These are phyloP conservation scores for Trichoderma orchidacearum DNA, from an alignment of 495 filamentous ascomycete genomes.

Conservation along the genomic window DNA sequence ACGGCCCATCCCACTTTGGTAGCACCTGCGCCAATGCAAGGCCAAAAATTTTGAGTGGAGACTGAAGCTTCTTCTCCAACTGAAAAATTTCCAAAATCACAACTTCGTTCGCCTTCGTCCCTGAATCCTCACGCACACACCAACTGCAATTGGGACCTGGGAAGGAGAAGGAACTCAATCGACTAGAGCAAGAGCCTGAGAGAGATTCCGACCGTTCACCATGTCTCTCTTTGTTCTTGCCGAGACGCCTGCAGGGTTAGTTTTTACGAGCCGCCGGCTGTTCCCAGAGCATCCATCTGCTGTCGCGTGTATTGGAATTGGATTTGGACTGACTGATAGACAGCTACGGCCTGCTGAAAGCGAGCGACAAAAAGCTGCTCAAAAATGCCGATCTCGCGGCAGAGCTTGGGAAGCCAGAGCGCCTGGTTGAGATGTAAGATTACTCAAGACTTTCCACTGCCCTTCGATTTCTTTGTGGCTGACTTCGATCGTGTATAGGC, in stretches of 20 bases:
- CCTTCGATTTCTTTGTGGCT: constrained; percentile 4
- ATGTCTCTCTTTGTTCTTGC: constrained; percentile 77
- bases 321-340: constrained; percentile 9
- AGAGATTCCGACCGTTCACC: constrained; percentile 7
- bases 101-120: background rate
- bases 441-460: background rate
- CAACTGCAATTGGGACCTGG: background rate
- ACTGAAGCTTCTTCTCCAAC: background rate
- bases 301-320: background rate
- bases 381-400: constrained; percentile 65
- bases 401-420: constrained; percentile 68
- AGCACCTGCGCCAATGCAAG: background rate
- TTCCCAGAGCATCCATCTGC: background rate
- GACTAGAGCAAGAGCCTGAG: constrained; percentile 14
- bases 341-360: constrained; percentile 89
- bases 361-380: constrained; percentile 93
- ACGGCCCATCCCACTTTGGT: background rate
- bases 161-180: constrained; percentile 5
- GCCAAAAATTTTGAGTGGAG: background rate
- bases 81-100: background rate
- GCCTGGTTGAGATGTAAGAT: constrained; percentile 72
- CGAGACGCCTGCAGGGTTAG: constrained; percentile 81
- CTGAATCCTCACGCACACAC: constrained; percentile 3
- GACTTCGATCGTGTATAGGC: constrained; percentile 27
- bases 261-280: constrained; percentile 2